Conservation (phyloP, 2,329 filamentous ascomycete species). For the Neonectria punicea region DNA sequence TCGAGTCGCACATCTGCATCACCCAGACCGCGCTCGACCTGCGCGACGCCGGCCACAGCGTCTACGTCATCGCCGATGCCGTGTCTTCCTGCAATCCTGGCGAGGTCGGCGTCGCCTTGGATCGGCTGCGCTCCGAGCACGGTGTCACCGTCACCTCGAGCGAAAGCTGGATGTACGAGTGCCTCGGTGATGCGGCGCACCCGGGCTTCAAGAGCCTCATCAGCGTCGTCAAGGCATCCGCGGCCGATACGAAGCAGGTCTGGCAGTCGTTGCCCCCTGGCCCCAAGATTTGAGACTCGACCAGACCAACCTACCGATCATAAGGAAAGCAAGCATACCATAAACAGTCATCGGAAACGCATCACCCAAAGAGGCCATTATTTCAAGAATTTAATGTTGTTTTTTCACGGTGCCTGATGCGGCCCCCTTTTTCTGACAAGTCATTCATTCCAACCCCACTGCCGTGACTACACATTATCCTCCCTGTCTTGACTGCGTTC, state of each 20-base stretch:
- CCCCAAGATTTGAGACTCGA: constrained; percentile 61
- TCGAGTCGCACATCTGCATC: constrained; percentile 94
- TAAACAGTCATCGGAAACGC: background rate
- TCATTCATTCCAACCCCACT: constrained; percentile 28
- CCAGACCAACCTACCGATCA: constrained; percentile 2
- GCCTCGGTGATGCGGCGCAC: constrained; percentile 82
- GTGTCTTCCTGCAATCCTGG: constrained; percentile 88
- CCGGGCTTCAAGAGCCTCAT: constrained; percentile 79
- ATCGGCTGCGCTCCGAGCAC: constrained; percentile 73
- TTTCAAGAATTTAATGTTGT: constrained; percentile 10
- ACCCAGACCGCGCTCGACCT: constrained; percentile 92
- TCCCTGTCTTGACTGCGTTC: constrained; percentile 8
- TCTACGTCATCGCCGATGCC: constrained; percentile 89
- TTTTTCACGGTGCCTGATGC: constrained; percentile 17
- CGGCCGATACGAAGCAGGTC: constrained; percentile 74
- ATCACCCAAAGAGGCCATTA: constrained; percentile 7
- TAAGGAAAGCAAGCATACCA: background rate
- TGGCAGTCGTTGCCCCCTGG: constrained; percentile 70
- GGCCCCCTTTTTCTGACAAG: constrained; percentile 10
- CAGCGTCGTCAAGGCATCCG: constrained; percentile 80
- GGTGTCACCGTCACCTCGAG: constrained; percentile 85
- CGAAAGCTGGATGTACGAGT: constrained; percentile 91
- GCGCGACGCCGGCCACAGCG: constrained; percentile 76
- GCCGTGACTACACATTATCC: constrained; percentile 26
- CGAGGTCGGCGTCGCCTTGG: constrained; percentile 83